Evolutionary conservation across 495 filamentous ascomycete species (phyloP).

Genomic region (Aspergillus taichungensis): DNA sequence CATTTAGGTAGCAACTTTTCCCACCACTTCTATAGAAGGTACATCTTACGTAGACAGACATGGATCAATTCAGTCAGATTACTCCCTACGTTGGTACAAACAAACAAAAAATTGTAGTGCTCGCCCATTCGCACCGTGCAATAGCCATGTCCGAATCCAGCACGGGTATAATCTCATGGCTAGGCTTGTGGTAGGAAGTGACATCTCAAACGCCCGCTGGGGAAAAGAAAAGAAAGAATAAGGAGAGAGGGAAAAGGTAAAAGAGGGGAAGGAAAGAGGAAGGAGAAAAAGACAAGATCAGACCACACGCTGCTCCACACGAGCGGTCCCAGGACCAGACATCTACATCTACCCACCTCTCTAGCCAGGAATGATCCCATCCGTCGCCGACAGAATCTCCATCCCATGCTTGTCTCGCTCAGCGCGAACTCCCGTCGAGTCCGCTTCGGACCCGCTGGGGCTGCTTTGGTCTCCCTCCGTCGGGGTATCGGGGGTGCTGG

Average conservation of each 20-base stretch:
- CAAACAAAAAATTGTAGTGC: no score
- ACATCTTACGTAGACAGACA: no score
- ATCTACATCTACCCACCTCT: not conserved
- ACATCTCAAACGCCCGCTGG: not conserved
- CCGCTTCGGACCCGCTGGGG: not conserved
- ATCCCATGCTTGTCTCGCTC: slow-evolving; percentile 5
- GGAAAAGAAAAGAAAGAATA: slow-evolving; percentile 1
- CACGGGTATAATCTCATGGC: no score
- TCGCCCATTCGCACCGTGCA: no score
- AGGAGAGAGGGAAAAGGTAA: not conserved
- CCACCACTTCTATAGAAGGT: not conserved
- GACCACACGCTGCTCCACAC: not conserved
- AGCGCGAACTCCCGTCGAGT: not conserved
- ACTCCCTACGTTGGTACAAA: no score
- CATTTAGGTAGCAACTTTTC: not conserved
- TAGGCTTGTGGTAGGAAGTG: no score
- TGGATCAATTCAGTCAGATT: no score
- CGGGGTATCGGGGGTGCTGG: not conserved
- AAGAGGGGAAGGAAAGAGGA: not conserved
- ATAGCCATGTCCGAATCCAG: not conserved
- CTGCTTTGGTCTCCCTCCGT: slow-evolving; percentile 6
- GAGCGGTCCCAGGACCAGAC: not conserved
- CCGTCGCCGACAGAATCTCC: slow-evolving; percentile 9
- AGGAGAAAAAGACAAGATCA: not conserved
- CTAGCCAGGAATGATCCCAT: slow-evolving; percentile 8